These are phyloP conservation scores for Penicillium psychrosexuale DNA, from an alignment of 2,329 filamentous ascomycete genomes.

Conservation along the genomic window DNA sequence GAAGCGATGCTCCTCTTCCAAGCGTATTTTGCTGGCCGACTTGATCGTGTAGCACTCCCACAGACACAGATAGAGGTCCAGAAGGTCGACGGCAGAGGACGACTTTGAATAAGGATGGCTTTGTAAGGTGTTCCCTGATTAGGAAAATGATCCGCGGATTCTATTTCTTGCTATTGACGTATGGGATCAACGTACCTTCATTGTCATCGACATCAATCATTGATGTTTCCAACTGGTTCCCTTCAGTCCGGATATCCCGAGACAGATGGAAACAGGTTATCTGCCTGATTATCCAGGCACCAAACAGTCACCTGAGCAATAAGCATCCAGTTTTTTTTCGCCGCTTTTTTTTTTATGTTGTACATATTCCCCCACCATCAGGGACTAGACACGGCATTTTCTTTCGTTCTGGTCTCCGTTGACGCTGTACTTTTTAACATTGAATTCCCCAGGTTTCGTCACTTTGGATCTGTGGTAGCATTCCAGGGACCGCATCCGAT, in stretches of 20 bases:
- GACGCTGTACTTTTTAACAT: neutral
- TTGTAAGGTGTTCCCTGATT: neutral
- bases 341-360: constrained; percentile 14
- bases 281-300: constrained; percentile 23
- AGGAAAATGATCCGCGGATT: too few relatives aligned
- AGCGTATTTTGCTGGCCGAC: constrained; percentile 5
- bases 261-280: neutral
- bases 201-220: too few relatives aligned
- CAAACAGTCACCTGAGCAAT: constrained; percentile 24
- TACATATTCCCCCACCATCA: neutral
- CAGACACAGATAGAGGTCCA: constrained; percentile 8
- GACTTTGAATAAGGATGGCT: neutral
- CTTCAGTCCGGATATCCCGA: too few relatives aligned
- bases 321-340: constrained; percentile 18
- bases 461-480: constrained; percentile 1
- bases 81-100: neutral
- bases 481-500: constrained; percentile 5
- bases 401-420: neutral
- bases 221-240: too few relatives aligned
- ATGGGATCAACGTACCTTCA: too few relatives aligned
- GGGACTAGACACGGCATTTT: neutral
- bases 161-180: too few relatives aligned
- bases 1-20: constrained; percentile 1
- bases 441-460: constrained; percentile 4
- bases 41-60: constrained; percentile 7